Conservation (phyloP, 2,329 filamentous ascomycete species). For the Mycosphaerella sp. region DNA sequence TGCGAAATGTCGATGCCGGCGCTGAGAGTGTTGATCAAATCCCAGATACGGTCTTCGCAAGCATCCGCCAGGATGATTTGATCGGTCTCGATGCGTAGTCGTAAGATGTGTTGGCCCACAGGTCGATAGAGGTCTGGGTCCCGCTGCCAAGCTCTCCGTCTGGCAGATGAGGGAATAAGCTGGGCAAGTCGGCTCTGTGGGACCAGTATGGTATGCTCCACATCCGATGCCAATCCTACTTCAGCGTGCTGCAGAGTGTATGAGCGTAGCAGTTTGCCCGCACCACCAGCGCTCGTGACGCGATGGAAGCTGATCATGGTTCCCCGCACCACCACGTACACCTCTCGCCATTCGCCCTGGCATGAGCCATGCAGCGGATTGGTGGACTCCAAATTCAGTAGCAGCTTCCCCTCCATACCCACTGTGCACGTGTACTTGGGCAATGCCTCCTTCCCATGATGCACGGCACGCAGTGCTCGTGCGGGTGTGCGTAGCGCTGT, state of each 20-base stretch:
- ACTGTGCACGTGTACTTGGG: constrained; percentile 34
- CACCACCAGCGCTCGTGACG: constrained; percentile 49
- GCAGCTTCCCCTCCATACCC: constrained; percentile 27
- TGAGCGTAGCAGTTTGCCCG: constrained; percentile 56
- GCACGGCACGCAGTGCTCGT: constrained; percentile 10
- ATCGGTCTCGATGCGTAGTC: constrained; percentile 65
- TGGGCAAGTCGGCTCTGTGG: constrained; percentile 43
- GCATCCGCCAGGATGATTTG: constrained; percentile 65
- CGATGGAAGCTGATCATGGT: constrained; percentile 62
- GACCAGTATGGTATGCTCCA: constrained; percentile 50
- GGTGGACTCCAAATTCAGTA: constrained; percentile 31
- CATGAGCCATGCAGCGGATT: constrained; percentile 28
- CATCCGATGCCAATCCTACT: constrained; percentile 66
- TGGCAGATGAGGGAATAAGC: constrained; percentile 37
- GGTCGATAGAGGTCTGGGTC: constrained; percentile 44
- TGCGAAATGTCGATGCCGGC: constrained; percentile 67
- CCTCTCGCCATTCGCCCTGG: constrained; percentile 34
- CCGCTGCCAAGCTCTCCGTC: constrained; percentile 38
- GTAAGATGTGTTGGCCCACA: constrained; percentile 55
- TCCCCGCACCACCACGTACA: constrained; percentile 59
- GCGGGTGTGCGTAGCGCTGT: constrained; percentile 19
- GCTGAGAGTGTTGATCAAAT: constrained; percentile 62
- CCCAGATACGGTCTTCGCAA: constrained; percentile 58
- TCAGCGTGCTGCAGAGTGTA: constrained; percentile 71
- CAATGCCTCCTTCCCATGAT: constrained; percentile 25